A percentile compares a stretch with the other conserved stretches of the same genome.
These are phyloP conservation scores for Zygotorulaspora danielsina DNA, from an alignment of 805 yeast genomes.

Conservation along the genomic window DNA sequence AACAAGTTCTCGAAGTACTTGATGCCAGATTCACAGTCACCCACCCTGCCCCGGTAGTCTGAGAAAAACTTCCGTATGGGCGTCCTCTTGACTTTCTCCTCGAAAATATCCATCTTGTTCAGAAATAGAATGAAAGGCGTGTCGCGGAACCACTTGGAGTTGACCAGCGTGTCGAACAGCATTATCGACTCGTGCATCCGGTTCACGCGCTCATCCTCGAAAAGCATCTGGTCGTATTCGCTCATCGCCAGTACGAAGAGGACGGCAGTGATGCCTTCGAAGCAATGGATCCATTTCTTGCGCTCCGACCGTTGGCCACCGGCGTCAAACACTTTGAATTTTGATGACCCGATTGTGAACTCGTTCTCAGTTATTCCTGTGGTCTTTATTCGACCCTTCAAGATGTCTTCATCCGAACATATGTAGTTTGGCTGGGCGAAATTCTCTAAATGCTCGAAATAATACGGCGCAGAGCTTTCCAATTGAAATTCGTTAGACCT, in stretches of 20 bases:
- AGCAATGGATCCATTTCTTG: slow-evolving; percentile 91
- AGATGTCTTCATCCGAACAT: slow-evolving; percentile 77
- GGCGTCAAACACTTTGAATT: slow-evolving; percentile 82
- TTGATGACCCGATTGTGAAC: slow-evolving; percentile 62
- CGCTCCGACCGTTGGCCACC: slow-evolving; percentile 95
- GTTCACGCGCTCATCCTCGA: slow-evolving; percentile 85
- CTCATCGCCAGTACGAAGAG: slow-evolving; percentile 83
- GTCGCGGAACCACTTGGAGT: slow-evolving; percentile 76
- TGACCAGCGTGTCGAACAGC: slow-evolving; percentile 77
- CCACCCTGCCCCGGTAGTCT: slow-evolving; percentile 62
- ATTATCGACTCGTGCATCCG: slow-evolving; percentile 87
- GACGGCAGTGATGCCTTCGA: slow-evolving; percentile 84
- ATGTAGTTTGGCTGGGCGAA: slow-evolving; percentile 61
- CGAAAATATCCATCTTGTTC: slow-evolving; percentile 82
- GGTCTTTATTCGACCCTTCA: slow-evolving; percentile 88
- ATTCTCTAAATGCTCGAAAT: slow-evolving; percentile 65
- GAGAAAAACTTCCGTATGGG: slow-evolving; percentile 76
- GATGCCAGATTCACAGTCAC: slow-evolving; percentile 61
- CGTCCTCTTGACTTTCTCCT: slow-evolving; percentile 58
- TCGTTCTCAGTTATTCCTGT: slow-evolving; percentile 90
- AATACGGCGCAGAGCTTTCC: slow-evolving; percentile 77
- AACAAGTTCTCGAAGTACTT: slow-evolving; percentile 69
- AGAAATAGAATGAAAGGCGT: slow-evolving; percentile 88
- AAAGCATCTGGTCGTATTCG: slow-evolving; percentile 87
- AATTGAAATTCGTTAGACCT: slow-evolving; percentile 76